A percentile compares a stretch with the other conserved stretches of the same genome.
These are phyloP conservation scores for Ceratobasidium sp. DNA, from an alignment of 1,284 basidiomycete genomes.

Conservation along the genomic window DNA sequence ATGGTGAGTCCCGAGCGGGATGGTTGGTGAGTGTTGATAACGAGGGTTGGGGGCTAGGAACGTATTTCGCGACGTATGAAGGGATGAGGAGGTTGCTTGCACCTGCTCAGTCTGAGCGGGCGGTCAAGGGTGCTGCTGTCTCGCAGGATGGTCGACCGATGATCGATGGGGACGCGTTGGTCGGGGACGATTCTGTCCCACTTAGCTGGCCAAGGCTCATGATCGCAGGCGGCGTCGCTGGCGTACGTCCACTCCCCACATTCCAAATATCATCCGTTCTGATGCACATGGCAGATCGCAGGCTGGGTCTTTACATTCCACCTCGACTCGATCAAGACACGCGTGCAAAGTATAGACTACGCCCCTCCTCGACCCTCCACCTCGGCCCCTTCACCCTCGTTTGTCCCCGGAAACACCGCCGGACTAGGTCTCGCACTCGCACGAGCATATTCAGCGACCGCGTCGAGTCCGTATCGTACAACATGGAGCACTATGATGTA, in stretches of 20 bases:
- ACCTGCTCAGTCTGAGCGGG: slow-evolving; percentile 50
- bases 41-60: neutral
- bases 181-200: slow-evolving; percentile 54
- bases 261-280: too few species aligned
- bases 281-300: slow-evolving; percentile 60
- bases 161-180: slow-evolving; percentile 53
- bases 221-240: slow-evolving; percentile 83
- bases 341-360: slow-evolving; percentile 71
- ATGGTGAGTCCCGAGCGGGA: slow-evolving; percentile 66
- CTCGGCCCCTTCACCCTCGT: neutral
- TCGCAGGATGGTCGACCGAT: slow-evolving; percentile 41
- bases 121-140: slow-evolving; percentile 36
- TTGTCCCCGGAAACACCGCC: slow-evolving; percentile 46
- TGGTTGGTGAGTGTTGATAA: neutral
- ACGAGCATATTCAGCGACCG: slow-evolving; percentile 47
- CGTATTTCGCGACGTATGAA: slow-evolving; percentile 87
- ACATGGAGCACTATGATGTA: slow-evolving; percentile 69
- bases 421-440: slow-evolving; percentile 43
- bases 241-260: slow-evolving; percentile 56
- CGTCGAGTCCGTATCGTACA: slow-evolving; percentile 64
- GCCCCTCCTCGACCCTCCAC: slow-evolving; percentile 16
- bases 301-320: slow-evolving; percentile 85
- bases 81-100: slow-evolving; percentile 74
- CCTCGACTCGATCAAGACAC: slow-evolving; percentile 88
- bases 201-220: slow-evolving; percentile 74